Conservation (phyloP, 2,329 filamentous ascomycete species). For the Sphaceloma murrayae region DNA sequence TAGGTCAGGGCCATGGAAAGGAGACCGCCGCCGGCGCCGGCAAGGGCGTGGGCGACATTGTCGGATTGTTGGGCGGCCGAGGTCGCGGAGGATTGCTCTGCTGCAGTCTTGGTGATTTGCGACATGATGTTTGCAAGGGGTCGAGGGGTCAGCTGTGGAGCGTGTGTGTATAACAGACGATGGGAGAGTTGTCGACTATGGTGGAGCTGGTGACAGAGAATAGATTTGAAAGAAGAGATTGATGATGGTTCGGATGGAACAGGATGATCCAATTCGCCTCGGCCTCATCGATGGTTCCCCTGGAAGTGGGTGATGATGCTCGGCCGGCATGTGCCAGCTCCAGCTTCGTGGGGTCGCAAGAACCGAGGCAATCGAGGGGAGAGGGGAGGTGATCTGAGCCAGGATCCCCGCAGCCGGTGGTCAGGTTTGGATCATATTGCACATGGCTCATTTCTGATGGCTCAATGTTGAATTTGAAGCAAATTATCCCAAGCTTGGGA, state of each 20-base stretch:
- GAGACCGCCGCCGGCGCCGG: conserved; percentile 85
- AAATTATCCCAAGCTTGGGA: conserved; percentile 3
- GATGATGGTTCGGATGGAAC: conserved; percentile 8
- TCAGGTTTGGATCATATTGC: no score
- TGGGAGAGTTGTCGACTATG: neutral
- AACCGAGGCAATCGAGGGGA: conserved; percentile 10
- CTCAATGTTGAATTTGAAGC: conserved; percentile 1
- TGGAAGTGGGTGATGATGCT: conserved; percentile 13
- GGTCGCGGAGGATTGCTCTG: conserved; percentile 35
- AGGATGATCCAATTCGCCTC: conserved; percentile 13
- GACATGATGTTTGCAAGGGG: no score
- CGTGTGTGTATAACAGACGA: neutral
- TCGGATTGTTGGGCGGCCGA: conserved; percentile 76
- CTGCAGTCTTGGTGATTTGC: conserved; percentile 27
- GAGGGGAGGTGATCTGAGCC: neutral
- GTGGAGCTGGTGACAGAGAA: conserved; percentile 6
- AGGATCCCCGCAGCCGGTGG: no score
- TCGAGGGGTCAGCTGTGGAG: no score
- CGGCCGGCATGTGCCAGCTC: conserved; percentile 14
- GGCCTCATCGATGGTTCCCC: conserved; percentile 10
- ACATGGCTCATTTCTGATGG: no score
- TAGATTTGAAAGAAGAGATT: conserved; percentile 12
- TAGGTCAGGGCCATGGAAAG: conserved; percentile 97
- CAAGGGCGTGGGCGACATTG: conserved; percentile 91
- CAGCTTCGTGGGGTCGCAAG: conserved; percentile 5